Base-by-base conservation (phyloP, 2,329 filamentous ascomycete genomes). In the Colletotrichum incanum region DNA sequence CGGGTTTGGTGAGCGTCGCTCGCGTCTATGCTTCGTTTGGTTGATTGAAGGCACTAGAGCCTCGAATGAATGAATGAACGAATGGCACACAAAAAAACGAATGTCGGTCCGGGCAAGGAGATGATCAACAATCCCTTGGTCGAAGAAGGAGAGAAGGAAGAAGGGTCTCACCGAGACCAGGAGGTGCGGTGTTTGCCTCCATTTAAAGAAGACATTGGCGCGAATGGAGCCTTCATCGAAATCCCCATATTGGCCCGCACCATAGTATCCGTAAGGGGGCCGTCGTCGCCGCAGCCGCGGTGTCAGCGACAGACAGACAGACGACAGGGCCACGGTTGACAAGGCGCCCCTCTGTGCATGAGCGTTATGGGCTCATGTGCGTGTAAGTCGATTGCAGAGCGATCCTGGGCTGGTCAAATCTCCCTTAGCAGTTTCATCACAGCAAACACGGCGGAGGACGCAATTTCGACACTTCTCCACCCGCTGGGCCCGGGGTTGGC, bases 101-200 rank as follows among this genome's bases (percentile, higher is more conserved):
- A 60, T 55, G 69, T 72, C 58, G 69, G 58, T 64, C 16, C 55
- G 59, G 56, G 64, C 59, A 69, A 69, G 69, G 69, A 62, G 65
- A 72, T 72, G 69, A 54, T 72, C 69, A 72, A 72, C 69, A 72
- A 72, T 69, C 65, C 69, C 59, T 69, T 64, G 65, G 60, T 55
- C 65, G 43, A 56, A 72, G 37, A 49, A 72, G 39, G 43, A 59
- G 65, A 68, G 59, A 12, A 28, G 16, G 28, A 37, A 50, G 60
- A 52, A 26, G n/a, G 47, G 47, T 52, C 54, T 59, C 54, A 11
- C 11, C 23, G 45, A 16, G 54, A 20, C 56, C 2, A 41, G 23
- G 45, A 41, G 59, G 49, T 26, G 69, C 45, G 65, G 69, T 69
- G 59, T 64, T 69, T 59, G 43, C 43, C 37, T 63, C 45, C 52